Evolutionary conservation across 106 monocot species (phyloP).

Genomic region (Ottelia alismoides): DNA sequence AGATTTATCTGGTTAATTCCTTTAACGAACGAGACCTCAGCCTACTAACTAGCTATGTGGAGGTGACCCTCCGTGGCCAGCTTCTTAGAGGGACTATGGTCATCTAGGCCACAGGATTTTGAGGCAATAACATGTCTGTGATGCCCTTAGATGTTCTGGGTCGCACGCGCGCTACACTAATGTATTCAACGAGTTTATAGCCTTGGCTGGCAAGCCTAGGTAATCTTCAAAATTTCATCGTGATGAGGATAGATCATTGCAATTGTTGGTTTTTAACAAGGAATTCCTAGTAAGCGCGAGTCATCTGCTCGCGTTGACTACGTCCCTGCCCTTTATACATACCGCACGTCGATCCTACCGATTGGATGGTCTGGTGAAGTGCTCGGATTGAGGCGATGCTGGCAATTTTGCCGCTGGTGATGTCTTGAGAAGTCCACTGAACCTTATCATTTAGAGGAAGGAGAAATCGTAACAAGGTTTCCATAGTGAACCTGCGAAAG

Average conservation of each 20-base stretch:
- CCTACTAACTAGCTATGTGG: no score
- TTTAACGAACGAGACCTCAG: no score
- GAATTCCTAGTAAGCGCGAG: slow-evolving; percentile 13
- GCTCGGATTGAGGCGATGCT: no score
- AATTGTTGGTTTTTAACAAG: slow-evolving; percentile 8
- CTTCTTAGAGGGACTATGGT: no score
- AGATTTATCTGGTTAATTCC: background rate
- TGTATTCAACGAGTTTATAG: slow-evolving; percentile 17
- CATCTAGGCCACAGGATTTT: no score
- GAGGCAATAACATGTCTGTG: slow-evolving; percentile 71
- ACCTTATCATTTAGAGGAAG: no score
- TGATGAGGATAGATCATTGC: slow-evolving; percentile 13
- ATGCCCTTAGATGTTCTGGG: slow-evolving; percentile 75
- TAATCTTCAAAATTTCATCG: slow-evolving; percentile 17
- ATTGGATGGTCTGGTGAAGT: background rate
- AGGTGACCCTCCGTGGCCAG: no score
- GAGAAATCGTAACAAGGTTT: no score
- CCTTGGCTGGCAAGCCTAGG: slow-evolving; percentile 5
- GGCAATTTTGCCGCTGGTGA: no score
- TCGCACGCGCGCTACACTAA: slow-evolving; percentile 61
- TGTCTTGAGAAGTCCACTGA: no score
- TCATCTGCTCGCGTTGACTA: background rate
- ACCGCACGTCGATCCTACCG: background rate
- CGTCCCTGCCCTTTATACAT: background rate
- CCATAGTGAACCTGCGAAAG: no score